Conservation (phyloP, 257 asterid genomes). For the Nicotiana undulata region DNA sequence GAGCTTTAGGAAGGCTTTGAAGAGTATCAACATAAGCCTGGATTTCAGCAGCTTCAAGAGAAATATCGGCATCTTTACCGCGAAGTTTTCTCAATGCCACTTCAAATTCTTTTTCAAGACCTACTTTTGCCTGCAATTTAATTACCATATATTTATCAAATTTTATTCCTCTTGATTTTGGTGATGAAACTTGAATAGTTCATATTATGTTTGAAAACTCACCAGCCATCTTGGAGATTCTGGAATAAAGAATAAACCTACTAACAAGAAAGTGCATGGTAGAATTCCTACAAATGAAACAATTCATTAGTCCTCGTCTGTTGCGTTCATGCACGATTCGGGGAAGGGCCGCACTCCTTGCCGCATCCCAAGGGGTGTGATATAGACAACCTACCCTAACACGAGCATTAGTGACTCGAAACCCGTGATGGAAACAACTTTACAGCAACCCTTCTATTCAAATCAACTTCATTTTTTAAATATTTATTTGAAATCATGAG, state of each 20-base stretch:
- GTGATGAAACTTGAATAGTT: not conserved
- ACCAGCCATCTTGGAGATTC: constrained; percentile 99
- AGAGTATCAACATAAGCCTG: constrained; percentile 45
- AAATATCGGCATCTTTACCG: constrained; percentile 51
- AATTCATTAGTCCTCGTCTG: not conserved
- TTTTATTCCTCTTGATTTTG: not conserved
- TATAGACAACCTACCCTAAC: too few relatives aligned
- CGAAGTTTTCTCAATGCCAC: constrained; percentile 53
- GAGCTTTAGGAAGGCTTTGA: constrained; percentile 48
- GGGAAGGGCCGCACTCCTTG: too few relatives aligned
- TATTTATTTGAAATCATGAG: not conserved
- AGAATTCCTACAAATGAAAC: constrained; percentile 43
- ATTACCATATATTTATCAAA: not conserved
- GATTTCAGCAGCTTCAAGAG: constrained; percentile 69
- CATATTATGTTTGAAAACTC: constrained; percentile 15
- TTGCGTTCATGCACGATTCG: too few relatives aligned
- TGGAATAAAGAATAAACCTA: constrained; percentile 70
- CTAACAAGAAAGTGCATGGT: constrained; percentile 59
- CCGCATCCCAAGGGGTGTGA: too few relatives aligned
- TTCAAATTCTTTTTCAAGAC: constrained; percentile 55
- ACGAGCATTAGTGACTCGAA: too few relatives aligned
- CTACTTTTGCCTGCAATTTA: constrained; percentile 67
- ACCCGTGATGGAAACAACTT: too few relatives aligned
- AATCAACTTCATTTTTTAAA: not conserved
- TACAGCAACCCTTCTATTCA: not conserved